phyloP scores from a whole-genome alignment of 2,329 filamentous ascomycete genomes.

The Apiospora pterosperma region DNA sequence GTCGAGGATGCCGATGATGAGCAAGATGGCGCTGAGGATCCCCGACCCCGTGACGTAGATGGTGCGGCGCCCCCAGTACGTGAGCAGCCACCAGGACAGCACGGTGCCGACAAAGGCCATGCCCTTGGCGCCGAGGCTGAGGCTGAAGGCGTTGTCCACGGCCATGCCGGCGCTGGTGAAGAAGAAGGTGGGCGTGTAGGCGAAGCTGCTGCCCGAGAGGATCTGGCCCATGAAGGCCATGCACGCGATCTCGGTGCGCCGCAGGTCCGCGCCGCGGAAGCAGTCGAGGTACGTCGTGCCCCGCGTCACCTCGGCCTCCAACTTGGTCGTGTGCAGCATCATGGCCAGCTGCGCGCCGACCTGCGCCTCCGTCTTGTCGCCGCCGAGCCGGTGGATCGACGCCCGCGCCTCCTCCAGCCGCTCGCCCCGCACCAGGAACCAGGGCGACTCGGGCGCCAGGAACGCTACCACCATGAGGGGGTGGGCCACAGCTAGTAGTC shows the following conservation, averaged over 20 bases:
- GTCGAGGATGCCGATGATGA: conserved; percentile 37
- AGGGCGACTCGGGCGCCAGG: conserved; percentile 45
- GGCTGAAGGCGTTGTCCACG: conserved; percentile 25
- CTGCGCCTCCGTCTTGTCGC: conserved; percentile 26
- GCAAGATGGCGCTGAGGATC: conserved; percentile 31
- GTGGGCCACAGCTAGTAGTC: conserved; percentile 37
- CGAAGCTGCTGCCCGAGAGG: conserved; percentile 32
- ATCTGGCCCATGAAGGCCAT: conserved; percentile 32
- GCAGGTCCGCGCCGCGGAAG: conserved; percentile 41
- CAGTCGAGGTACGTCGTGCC: conserved; percentile 44
- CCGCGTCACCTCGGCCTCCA: conserved; percentile 35
- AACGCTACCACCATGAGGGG: conserved; percentile 34
- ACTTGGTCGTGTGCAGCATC: conserved; percentile 41
- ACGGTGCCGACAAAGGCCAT: conserved; percentile 36
- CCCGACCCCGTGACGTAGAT: conserved; percentile 37
- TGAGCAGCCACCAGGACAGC: conserved; percentile 34
- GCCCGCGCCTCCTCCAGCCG: conserved; percentile 31
- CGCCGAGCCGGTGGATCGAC: conserved; percentile 31
- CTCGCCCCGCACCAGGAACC: conserved; percentile 40
- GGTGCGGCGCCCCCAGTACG: conserved; percentile 36
- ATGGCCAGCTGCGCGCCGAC: conserved; percentile 37
- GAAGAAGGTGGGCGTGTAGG: conserved; percentile 36
- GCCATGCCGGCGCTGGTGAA: conserved; percentile 32
- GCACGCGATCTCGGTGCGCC: conserved; percentile 41
- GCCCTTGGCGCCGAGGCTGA: conserved; percentile 30